Evolutionary conservation across 768 basidiomycete species (phyloP).

Genomic region (Leccinellum luteum): DNA sequence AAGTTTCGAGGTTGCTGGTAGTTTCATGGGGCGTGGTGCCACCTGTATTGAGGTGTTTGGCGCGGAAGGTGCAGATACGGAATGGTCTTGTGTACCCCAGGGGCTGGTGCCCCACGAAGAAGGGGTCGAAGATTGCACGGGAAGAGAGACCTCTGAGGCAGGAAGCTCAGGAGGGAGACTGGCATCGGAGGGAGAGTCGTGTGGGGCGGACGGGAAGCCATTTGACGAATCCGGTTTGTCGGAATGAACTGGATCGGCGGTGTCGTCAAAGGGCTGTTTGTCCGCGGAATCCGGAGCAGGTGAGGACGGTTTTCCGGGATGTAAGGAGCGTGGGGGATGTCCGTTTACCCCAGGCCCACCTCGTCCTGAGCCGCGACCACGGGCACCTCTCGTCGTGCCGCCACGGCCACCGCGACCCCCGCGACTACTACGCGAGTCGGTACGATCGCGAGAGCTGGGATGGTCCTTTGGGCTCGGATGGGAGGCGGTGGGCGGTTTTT

Average conservation of each 20-base stretch:
- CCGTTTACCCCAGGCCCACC: conserved; percentile 35
- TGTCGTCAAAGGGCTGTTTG: conserved; percentile 20
- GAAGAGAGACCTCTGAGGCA: conserved; percentile 8
- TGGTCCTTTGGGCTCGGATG: conserved; percentile 50
- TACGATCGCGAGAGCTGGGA: conserved; percentile 25
- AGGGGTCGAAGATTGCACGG: conserved; percentile 26
- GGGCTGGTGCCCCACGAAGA: conserved; percentile 34
- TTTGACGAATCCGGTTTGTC: conserved; percentile 20
- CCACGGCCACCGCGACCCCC: conserved; percentile 62
- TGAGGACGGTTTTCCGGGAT: conserved; percentile 27
- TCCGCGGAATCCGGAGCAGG: conserved; percentile 36
- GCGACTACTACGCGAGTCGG: conserved; percentile 53
- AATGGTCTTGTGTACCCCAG: conserved; percentile 37
- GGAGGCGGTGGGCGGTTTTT: conserved; percentile 50
- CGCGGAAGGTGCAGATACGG: conserved; percentile 25
- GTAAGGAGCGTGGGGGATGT: conserved; percentile 25
- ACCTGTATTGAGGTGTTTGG: conserved; percentile 21
- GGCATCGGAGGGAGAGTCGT: conserved; percentile 18
- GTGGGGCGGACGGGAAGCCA: conserved; percentile 1
- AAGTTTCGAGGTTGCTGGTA: conserved; percentile 71
- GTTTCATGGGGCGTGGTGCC: conserved; percentile 40
- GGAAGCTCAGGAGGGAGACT: conserved; percentile 13
- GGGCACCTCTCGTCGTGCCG: conserved; percentile 49
- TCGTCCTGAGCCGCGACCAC: conserved; percentile 41
- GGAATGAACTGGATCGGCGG: conserved; percentile 7